Evolutionary conservation across 1,284 basidiomycete species (phyloP).

Genomic region (Ceratobasidium sp.): DNA sequence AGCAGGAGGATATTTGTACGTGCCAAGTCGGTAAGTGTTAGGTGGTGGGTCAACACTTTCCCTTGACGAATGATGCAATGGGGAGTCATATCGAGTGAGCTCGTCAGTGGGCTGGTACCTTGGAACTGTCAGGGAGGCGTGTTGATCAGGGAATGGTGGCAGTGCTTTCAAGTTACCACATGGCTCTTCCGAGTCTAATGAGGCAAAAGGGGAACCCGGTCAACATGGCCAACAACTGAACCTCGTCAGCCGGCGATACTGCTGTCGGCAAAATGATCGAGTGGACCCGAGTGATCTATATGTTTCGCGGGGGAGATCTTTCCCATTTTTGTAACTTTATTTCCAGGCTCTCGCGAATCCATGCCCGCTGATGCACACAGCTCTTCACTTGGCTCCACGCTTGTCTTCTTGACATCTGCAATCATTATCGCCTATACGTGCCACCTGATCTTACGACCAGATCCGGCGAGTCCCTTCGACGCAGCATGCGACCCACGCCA

Average conservation of each 20-base stretch:
- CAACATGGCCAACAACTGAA: slow-evolving; percentile 17
- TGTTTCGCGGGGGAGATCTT: slow-evolving; percentile 1
- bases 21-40: not conserved
- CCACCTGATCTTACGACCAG: slow-evolving; percentile 20
- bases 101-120: slow-evolving; percentile 5
- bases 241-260: slow-evolving; percentile 3
- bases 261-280: slow-evolving; percentile 14
- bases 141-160: slow-evolving; percentile 20
- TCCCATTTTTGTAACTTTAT: slow-evolving; percentile 16
- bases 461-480: slow-evolving; percentile 12
- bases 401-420: slow-evolving; percentile 23
- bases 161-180: not conserved
- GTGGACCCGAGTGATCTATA: not conserved
- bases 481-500: not conserved
- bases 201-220: slow-evolving; percentile 24
- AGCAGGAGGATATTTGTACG: not conserved
- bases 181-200: slow-evolving; percentile 28
- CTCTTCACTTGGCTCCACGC: slow-evolving; percentile 8
- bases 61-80: not conserved
- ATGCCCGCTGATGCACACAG: slow-evolving; percentile 6
- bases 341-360: slow-evolving; percentile 31
- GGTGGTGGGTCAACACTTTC: not conserved
- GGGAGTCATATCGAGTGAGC: slow-evolving; percentile 11
- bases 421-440: slow-evolving; percentile 1
- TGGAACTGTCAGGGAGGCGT: not conserved